Conservation (phyloP, 495 filamentous ascomycete genomes). For the Tuber borchii region DNA sequence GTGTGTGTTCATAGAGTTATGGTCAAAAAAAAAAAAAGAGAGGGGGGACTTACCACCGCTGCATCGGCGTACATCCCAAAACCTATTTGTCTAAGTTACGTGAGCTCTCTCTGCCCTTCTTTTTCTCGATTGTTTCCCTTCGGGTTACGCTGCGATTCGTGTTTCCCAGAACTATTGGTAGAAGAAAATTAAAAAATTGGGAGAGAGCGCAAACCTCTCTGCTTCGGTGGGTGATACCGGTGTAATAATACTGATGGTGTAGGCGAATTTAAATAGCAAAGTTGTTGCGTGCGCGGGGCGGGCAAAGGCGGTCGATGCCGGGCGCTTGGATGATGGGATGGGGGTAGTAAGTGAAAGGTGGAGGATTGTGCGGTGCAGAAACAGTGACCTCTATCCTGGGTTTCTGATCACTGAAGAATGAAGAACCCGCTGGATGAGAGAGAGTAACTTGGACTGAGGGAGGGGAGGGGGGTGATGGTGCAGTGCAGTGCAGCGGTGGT, state of each 20-base stretch:
- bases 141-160: neutral
- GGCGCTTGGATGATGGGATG: constrained; percentile 31
- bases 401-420: neutral
- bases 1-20: constrained; percentile 24
- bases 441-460: neutral
- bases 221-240: constrained; percentile 18
- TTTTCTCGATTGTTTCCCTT: neutral
- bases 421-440: neutral
- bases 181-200: neutral
- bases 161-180: neutral
- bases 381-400: constrained; percentile 3
- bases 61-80: constrained; percentile 39
- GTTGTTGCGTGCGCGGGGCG: constrained; percentile 32
- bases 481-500: neutral
- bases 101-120: constrained; percentile 19
- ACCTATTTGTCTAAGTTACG: constrained; percentile 31
- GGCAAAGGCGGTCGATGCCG: constrained; percentile 25
- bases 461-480: neutral
- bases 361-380: neutral
- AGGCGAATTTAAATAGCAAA: constrained; percentile 18
- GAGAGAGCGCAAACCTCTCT: constrained; percentile 8
- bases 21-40: constrained; percentile 30
- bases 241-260: constrained; percentile 20
- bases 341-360: neutral
- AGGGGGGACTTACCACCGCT: constrained; percentile 40